Evolutionary conservation across 78 protist species (phyloP).

Genomic region (slime mould (Dictyostelium discoideum)): dicty_2.7 NC_007088.5:6850501-6851000

Average conservation of each 20-base stretch:
- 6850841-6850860: neutral
- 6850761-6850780: no score
- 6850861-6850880: neutral
- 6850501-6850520: neutral
- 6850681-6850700: neutral
- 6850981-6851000: neutral
- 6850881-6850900: neutral
- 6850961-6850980: neutral
- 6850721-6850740: neutral
- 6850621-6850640: constrained; percentile 73
- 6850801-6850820: neutral
- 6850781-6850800: no score
- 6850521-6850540: neutral
- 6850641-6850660: constrained; percentile 81
- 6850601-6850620: constrained; percentile 62
- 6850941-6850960: neutral
- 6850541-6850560: constrained; percentile 1
- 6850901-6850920: neutral
- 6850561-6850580: constrained; percentile 32
- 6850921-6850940: neutral
- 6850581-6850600: constrained; percentile 46
- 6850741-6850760: neutral
- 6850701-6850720: neutral
- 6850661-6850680: constrained; percentile 41
- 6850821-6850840: neutral